Evolutionary conservation across 257 asterid species (phyloP), one percentile per base, ranked within the genome.

Genomic region (Jacaranda mimosifolia): DNA sequence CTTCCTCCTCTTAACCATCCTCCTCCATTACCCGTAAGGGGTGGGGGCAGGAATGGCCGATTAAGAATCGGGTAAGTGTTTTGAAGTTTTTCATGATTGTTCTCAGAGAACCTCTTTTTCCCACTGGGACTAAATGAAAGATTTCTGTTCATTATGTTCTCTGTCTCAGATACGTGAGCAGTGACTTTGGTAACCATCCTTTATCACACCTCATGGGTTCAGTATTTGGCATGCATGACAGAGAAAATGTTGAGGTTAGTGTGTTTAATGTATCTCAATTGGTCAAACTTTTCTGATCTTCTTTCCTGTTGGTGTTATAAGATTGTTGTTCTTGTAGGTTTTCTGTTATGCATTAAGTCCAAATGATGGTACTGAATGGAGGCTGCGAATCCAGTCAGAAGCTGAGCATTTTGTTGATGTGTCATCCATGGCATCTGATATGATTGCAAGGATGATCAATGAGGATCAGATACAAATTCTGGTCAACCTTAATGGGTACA

Each of bases 181-280:
- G 99, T 79, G 99, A 96, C 86, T 96, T 96, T 18, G 99, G 99
- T 64, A 96, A 96, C 86, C 99, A 96, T 79, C 99, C 99, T 71
- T 80, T 96, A 60, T 96, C 99, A 7, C 99, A 96, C 77, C 98
- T 96, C 74, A 96, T 96, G 98, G 99, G 99, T 58, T 96, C 99
- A 2, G 94, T 96, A 12, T 96, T 96, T 82, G 98, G 98, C 80
- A 96, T 96, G 99, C 99, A 96, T 75, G 83, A 91, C 74, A 84
- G 76, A 77, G 90, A 84, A 76, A 93, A 88, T 83, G 92, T 93
- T 62, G 99, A 96, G 99, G 98, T 96, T 74, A 72, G 88, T 67
- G 52, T 66, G 56, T 60, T 46, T 63, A 58, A 60, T 62, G 74
- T 42, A 14, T 79, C 65, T 52, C 3, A 52, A 57, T 58, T 62